Evolutionary conservation across 306 rosid genomes (phyloP).

Genomic region (Delonix regia): DNA sequence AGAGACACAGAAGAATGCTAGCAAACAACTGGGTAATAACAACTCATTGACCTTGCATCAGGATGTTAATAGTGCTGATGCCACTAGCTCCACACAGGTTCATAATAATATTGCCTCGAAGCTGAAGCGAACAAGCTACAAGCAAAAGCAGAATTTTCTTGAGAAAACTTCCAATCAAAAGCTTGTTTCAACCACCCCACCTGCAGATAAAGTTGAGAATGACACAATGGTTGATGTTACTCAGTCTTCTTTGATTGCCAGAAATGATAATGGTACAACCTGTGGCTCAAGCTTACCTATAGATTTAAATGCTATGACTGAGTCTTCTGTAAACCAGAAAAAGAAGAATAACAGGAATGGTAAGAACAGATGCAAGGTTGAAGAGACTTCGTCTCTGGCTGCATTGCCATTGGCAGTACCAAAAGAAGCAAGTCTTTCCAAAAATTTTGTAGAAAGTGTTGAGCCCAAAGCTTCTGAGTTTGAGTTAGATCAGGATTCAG

Average conservation of each 20-base stretch:
- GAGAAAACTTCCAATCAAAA: constrained; percentile 38
- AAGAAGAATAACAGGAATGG: constrained; percentile 66
- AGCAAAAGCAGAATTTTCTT: constrained; percentile 59
- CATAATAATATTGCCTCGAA: constrained; percentile 54
- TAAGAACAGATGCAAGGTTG: constrained; percentile 68
- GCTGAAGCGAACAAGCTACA: constrained; percentile 61
- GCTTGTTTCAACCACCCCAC: constrained; percentile 38
- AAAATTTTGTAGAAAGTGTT: constrained; percentile 49
- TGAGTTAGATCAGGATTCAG: constrained; percentile 52
- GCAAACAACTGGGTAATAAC: constrained; percentile 50
- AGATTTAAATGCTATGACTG: constrained; percentile 46
- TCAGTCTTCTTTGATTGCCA: constrained; percentile 41
- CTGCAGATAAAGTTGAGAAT: constrained; percentile 41
- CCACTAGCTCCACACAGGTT: constrained; percentile 44
- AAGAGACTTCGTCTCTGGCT: constrained; percentile 44
- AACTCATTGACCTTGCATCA: constrained; percentile 51
- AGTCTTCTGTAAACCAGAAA: constrained; percentile 54
- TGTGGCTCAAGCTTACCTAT: constrained; percentile 42
- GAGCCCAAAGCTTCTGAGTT: constrained; percentile 51
- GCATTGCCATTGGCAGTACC: constrained; percentile 40
- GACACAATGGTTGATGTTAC: constrained; percentile 38
- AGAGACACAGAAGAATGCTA: constrained; percentile 41
- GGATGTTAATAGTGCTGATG: constrained; percentile 49
- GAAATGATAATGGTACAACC: constrained; percentile 37
- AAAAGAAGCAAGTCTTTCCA: constrained; percentile 49